These are phyloP conservation scores for Plasmodium chabaudi DNA, from an alignment of 169 alveolate species.

Conservation along the genomic window DNA sequence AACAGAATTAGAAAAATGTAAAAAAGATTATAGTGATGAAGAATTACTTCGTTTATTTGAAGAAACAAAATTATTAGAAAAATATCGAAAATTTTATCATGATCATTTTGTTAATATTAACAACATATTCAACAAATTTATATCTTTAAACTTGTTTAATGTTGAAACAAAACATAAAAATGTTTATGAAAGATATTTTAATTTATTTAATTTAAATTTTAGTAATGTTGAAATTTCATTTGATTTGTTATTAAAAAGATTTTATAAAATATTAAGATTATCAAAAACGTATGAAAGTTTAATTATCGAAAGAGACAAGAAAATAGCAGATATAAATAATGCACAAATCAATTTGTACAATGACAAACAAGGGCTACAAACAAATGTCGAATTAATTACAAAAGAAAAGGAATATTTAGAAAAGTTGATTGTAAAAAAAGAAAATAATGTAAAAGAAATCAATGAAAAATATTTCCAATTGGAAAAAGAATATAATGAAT, in stretches of 20 bases:
- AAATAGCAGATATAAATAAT: slow-evolving; percentile 19
- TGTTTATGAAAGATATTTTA: slow-evolving; percentile 41
- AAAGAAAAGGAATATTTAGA: slow-evolving; percentile 31
- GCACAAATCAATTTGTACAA: slow-evolving; percentile 5
- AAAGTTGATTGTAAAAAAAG: slow-evolving; percentile 3
- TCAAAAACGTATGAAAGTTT: slow-evolving; percentile 16
- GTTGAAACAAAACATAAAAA: slow-evolving; percentile 20
- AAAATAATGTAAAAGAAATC: slow-evolving; percentile 20
- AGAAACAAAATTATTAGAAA: slow-evolving; percentile 10
- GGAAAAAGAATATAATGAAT: slow-evolving; percentile 26
- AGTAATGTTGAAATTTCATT: slow-evolving; percentile 55
- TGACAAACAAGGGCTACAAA: slow-evolving; percentile 8
- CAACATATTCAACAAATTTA: slow-evolving; percentile 32
- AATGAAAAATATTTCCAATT: neutral
- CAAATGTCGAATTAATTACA: neutral
- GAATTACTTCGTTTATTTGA: slow-evolving; percentile 14
- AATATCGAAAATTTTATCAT: slow-evolving; percentile 44
- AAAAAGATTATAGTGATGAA: slow-evolving; percentile 25
- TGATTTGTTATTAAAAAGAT: slow-evolving; percentile 18
- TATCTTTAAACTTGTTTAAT: slow-evolving; percentile 13
- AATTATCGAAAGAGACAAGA: neutral
- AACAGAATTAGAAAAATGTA: slow-evolving; percentile 8
- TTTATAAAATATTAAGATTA: slow-evolving; percentile 21
- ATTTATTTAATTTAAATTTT: slow-evolving; percentile 39
- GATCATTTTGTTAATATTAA: slow-evolving; percentile 42